Base-by-base conservation (phyloP, 2,329 filamentous ascomycete species). In the Fusarium coicis region DNA sequence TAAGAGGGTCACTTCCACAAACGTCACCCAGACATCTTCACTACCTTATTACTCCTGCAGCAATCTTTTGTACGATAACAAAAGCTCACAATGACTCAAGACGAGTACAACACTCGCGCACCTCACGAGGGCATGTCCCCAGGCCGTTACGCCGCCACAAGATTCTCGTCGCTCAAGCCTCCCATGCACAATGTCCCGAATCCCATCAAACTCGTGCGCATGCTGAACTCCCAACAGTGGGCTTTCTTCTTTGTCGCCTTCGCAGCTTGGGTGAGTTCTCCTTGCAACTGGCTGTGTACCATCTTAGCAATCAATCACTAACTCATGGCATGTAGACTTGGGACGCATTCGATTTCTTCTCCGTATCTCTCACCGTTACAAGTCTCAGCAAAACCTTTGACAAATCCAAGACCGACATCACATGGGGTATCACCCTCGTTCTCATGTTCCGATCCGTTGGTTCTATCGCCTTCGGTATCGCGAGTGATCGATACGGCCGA, bases 301-400 rank as follows among this genome's bases (percentile, higher is more conserved):
- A 10, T 21, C 8, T 5, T 18, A 11, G 14, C 18, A 2, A 19
- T 18, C 15, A 1, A 11, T 18, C 3, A 54, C 28, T 58, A 34
- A 64, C 70, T 23, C 3, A 47, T 8, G 2, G 7, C 8, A 26
- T 19, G 34, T 34, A 89, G 88, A 87, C 87, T 2, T 90, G 88
- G 88, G 89, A 91, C 76, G 85, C 90, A 7, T 92, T 91, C 72
- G 90, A 92, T 79, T 92, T 91, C 82, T 90, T 91, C 79, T 90
- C 89, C 50, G 89, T 92, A 32, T 89, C 88, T 3, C 82, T 92
- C 49, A 90, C 88, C 1, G 83, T 90, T 21, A 86, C 82, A 18
- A 84, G 88, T 28, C 82, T 92, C 19, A 83, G 86, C 40, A 80
- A 86, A 59, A 81, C 83, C 3, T 92, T 92, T 73, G 83, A 80